A percentile compares a stretch with the other conserved stretches of the same genome.
Evolutionary conservation across 2,329 filamentous ascomycete species (phyloP).

Genomic region (Fusarium clavum): DNA sequence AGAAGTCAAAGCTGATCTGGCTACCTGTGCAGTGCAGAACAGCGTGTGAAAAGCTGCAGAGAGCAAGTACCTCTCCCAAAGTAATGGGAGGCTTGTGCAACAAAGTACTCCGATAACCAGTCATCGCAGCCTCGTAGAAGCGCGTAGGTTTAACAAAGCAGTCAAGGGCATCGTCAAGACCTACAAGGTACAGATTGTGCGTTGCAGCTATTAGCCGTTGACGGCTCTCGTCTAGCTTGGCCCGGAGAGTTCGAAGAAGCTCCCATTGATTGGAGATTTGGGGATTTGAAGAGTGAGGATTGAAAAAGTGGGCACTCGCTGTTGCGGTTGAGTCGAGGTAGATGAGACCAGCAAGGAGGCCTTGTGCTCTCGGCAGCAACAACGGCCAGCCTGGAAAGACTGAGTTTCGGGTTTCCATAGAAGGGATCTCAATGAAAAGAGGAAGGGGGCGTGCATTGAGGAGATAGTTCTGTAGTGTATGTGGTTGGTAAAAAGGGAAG

Average conservation of each 20-base stretch:
- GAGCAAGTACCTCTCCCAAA: neutral
- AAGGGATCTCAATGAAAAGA: too few species aligned
- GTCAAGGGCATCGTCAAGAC: neutral
- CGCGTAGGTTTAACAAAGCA: neutral
- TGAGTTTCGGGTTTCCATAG: too few species aligned
- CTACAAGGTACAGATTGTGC: rapidly evolving
- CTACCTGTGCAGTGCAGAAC: neutral
- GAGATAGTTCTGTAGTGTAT: too few species aligned
- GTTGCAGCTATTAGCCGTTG: rapidly evolving
- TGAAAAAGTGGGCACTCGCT: rapidly evolving
- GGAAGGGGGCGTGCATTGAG: too few species aligned
- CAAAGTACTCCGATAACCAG: neutral
- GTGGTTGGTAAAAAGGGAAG: too few species aligned
- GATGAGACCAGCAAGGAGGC: neutral
- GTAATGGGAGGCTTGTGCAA: rapidly evolving
- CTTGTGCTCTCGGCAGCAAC: neutral
- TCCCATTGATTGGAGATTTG: neutral
- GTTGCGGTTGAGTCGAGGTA: neutral
- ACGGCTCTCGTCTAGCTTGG: neutral
- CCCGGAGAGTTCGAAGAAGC: rapidly evolving
- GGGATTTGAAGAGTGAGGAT: rapidly evolving
- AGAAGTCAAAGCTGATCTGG: rapidly evolving
- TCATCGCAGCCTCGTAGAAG: neutral
- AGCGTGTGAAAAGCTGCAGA: conserved; percentile 2
- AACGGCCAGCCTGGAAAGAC: too few species aligned